Base-by-base conservation (phyloP, 1,284 basidiomycete genomes). In the Athelia psychrophila region DNA sequence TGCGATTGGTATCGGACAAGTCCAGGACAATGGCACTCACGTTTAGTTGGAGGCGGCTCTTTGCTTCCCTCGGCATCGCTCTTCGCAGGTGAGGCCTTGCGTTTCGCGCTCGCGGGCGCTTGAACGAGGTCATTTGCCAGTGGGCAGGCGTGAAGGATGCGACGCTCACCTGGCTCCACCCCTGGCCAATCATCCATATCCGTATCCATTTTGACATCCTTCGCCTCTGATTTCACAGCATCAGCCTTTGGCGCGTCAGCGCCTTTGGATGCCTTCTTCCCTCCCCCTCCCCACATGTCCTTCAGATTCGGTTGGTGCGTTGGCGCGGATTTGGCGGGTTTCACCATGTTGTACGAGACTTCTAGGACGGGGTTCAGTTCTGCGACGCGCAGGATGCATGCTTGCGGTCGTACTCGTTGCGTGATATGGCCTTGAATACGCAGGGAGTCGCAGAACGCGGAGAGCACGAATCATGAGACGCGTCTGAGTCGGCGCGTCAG, bases 271-370 rank as follows among this genome's bases (percentile, higher is more conserved):
- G 59, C 58, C 54, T 70, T 72, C 61, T 72, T 79, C 65, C 81
- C 83, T 55, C n/a, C n/a, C n/a, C 70, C 73, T 35, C 74, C 74
- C 86, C 87, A 91, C 73, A 88, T 76, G 54, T 90, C 86, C 54
- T 79, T 76, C 30, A 92, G 76, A 60, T 72, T 89, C 19, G 87
- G 74, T 65, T 91, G 88, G 55, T 89, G 87, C 2, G 77, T 10
- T 42, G 38, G 38, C 5, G 20, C 38, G 38, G 38, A n/a, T 42
- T 42, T 42, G 38, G 6, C 20, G 5, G 16, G 16, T 42, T 42
- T 42, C 38, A 22, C n/a, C 38, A 42, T 42, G 6, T 9, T 42
- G n/a, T 8, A 18, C n/a, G 20, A 42, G n/a, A 18, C 38, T 42
- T 16, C 38, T 42, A n/a, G 38, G 8, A 30, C 13, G 13, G 5